Evolutionary conservation across 371 early-diverging fungal genomes (phyloP).

Genomic region (Catenaria anguillulae): DNA sequence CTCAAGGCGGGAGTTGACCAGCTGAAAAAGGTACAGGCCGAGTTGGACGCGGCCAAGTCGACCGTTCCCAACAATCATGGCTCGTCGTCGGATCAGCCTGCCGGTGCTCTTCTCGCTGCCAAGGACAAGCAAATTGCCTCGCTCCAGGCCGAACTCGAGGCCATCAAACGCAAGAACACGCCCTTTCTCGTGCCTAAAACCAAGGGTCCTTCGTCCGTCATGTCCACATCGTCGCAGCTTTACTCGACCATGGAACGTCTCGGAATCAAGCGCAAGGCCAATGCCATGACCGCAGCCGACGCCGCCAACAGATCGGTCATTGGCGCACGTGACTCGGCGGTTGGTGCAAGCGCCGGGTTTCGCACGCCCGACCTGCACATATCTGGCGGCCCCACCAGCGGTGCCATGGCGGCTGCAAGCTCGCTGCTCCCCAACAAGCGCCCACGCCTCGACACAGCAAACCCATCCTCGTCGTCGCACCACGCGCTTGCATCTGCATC

Average conservation of each 20-base stretch:
- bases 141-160: background rate
- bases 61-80: no score
- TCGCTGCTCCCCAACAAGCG: background rate
- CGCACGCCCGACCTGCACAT: no score
- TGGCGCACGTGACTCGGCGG: background rate
- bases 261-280: conserved; percentile 1
- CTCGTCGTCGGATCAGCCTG: background rate
- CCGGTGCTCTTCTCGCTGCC: background rate
- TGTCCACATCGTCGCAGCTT: background rate
- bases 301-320: no score
- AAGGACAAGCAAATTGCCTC: background rate
- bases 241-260: background rate
- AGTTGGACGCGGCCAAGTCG: no score
- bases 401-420: background rate
- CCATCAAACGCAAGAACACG: background rate
- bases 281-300: no score
- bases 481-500: no score
- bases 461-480: no score
- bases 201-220: background rate
- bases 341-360: background rate
- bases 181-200: background rate
- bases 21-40: no score
- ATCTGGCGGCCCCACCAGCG: no score
- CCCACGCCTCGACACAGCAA: no score
- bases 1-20: no score